These are phyloP conservation scores for Ustilago cynodontis DNA, from an alignment of 1,284 basidiomycete species.

Conservation along the genomic window DNA sequence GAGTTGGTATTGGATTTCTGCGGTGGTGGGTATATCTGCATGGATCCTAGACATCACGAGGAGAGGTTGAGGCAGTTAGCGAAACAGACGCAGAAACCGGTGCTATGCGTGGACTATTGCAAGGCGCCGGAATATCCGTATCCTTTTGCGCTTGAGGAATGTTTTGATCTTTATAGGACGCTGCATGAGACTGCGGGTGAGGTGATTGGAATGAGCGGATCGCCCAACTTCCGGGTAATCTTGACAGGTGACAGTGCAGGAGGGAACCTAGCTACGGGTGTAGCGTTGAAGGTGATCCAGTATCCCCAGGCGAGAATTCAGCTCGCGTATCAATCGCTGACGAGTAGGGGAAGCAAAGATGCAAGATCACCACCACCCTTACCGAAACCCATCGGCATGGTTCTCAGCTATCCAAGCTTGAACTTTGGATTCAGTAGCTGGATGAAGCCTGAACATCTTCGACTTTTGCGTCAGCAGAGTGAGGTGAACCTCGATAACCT, in stretches of 20 bases:
- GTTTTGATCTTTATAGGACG: constrained; percentile 87
- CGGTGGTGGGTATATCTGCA: constrained; percentile 94
- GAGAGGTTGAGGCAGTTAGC: constrained; percentile 92
- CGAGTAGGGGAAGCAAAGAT: constrained; percentile 9
- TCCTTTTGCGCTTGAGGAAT: constrained; percentile 84
- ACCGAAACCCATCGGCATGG: constrained; percentile 80
- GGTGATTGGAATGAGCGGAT: constrained; percentile 80
- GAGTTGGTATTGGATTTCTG: constrained; percentile 78
- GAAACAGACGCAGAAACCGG: constrained; percentile 80
- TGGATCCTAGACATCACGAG: constrained; percentile 87
- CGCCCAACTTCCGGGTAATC: constrained; percentile 52
- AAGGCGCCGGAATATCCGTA: constrained; percentile 82
- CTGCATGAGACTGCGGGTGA: constrained; percentile 83
- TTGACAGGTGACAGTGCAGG: constrained; percentile 64
- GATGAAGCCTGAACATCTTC: constrained; percentile 91
- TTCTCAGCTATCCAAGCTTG: constrained; percentile 79
- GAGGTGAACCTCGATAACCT: constrained; percentile 62
- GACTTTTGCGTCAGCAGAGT: constrained; percentile 78
- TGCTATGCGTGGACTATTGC: constrained; percentile 90
- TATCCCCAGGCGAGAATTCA: constrained; percentile 63
- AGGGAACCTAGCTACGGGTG: constrained; percentile 58
- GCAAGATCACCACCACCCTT: constrained; percentile 61
- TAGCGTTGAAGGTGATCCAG: constrained; percentile 61
- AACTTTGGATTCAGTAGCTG: constrained; percentile 94
- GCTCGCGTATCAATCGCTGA: constrained; percentile 46